Base-by-base conservation (phyloP, 805 yeast genomes). In the Scheffersomyces ergatensis region DNA sequence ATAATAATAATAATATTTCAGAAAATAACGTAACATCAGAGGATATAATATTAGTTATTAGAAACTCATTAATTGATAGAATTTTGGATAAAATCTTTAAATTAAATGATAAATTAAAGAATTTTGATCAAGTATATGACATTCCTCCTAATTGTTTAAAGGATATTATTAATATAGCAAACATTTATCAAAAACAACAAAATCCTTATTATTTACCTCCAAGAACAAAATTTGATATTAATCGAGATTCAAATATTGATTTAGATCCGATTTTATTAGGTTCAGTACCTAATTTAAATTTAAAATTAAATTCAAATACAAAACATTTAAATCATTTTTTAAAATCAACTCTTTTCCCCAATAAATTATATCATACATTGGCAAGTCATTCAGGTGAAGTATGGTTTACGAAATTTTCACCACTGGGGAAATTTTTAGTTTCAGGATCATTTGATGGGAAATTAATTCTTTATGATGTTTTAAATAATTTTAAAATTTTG, bases 361-460 rank as follows among this genome's bases (percentile, higher is more conserved):
- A 69, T 16, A 64, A 63, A 2, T 58, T 76, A 3, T 54, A 76
- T 11, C 69, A 71, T 41, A 70, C 74, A 0, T 60, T 85, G 5
- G 48, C 62, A 1, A 67, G 71, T 33, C 93, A 86, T 53, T 59
- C 65, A 1, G 80, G 83, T 54, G 96, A 90, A 58, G 92, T 88
- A 11, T 90, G 97, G 97, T 84, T 72, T 55, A 72, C 85, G 12
- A 77, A 77, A 42, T 89, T 87, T 55, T 83, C 93, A 5, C 85
- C 89, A 34, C 75, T 77, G 62, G 97, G 97, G 2, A 74, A 72
- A 46, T 80, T 69, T 47, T 64, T 90, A 30, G 95, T 88, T n/a
- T 77, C 90, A 0, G 85, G 90, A 0, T 80, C 93, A 6, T 74
- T 79, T 13, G 95, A 88, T 55, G 73, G 79, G 5, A 67, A 73